Base-by-base conservation (phyloP, 371 early-diverging fungal species). In the Mortierella sp. region DNA sequence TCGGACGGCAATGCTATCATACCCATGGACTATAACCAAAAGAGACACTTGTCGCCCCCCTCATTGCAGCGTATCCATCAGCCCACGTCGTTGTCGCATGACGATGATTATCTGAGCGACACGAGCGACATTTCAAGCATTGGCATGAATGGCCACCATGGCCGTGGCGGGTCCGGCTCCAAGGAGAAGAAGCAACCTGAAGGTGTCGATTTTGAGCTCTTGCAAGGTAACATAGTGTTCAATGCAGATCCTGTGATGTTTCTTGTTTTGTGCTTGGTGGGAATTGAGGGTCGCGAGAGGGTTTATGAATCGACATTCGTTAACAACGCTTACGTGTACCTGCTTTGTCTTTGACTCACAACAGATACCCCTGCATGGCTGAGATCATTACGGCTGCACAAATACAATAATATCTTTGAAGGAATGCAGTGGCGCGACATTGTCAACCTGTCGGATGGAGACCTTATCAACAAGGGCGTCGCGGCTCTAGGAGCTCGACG, bases 311-410 rank as follows among this genome's bases (percentile, higher is more conserved):
- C 10, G 19, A 54, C n/a, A 34, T 3, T 5, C 19, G 48, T 34
- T 46, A 50, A 51, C 31, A 51, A 44, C 19, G 54, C 40, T 16
- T 28, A 1, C n/a, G 6, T 71, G 34, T 69, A 46, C 44, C 34
- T 71, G 13, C 61, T 76, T 51, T 71, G n/a, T 46, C 48, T 21
- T 76, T n/a, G 69, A 5, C 3, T 28, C 74, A 3, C 14, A 26
- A 48, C 53, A 94, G 98, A 98, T 90, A 93, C 98, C 76, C 96
- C 98, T n/a, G 91, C 93, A 69, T 98, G 98, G 98, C 91, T 98
- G 78, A 91, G 97, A 51, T 93, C 94, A 77, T 90, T 98, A 67
- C 95, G 99, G 40, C 90, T 99, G 76, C 99, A 99, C 90, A 98
- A 98, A 90, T 98, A 98, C 90, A 96, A 96, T 26, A 80, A 90